Conservation (phyloP, 2,329 filamentous ascomycete genomes). For the Elsinoe ampelina region DNA sequence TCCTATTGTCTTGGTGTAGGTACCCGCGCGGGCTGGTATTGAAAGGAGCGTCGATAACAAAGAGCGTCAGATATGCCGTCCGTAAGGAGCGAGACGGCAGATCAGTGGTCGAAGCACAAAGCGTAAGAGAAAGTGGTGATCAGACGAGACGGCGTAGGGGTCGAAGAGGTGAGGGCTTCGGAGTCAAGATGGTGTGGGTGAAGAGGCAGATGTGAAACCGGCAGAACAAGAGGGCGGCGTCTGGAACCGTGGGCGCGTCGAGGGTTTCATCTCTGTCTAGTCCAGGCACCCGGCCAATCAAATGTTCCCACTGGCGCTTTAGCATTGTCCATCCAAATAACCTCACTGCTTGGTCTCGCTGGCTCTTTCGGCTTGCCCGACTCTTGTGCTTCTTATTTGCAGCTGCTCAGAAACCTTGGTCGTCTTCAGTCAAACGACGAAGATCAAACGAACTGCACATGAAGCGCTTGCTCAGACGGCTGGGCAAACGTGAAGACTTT, state of each 20-base stretch:
- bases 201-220: not conserved
- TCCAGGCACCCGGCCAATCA: slow-evolving; percentile 6
- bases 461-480: slow-evolving; percentile 6
- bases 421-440: not conserved
- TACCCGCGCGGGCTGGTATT: not conserved
- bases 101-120: slow-evolving; percentile 5
- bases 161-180: not conserved
- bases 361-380: not conserved
- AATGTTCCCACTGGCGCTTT: not conserved
- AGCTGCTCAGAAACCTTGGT: not conserved
- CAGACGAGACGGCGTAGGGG: slow-evolving; percentile 7
- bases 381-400: slow-evolving; percentile 7
- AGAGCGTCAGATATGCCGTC: slow-evolving; percentile 11
- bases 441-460: not conserved
- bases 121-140: not conserved
- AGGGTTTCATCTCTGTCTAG: not conserved
- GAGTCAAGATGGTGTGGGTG: too few relatives aligned
- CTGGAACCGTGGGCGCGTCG: slow-evolving; percentile 7
- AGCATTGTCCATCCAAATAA: slow-evolving; percentile 5
- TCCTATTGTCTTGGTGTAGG: not conserved
- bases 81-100: slow-evolving; percentile 10
- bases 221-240: not conserved
- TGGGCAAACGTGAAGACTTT: not conserved
- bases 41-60: slow-evolving; percentile 11
- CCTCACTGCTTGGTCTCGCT: not conserved